These are phyloP conservation scores for Melampsora medusae DNA, from an alignment of 1,284 basidiomycete genomes.

Conservation along the genomic window DNA sequence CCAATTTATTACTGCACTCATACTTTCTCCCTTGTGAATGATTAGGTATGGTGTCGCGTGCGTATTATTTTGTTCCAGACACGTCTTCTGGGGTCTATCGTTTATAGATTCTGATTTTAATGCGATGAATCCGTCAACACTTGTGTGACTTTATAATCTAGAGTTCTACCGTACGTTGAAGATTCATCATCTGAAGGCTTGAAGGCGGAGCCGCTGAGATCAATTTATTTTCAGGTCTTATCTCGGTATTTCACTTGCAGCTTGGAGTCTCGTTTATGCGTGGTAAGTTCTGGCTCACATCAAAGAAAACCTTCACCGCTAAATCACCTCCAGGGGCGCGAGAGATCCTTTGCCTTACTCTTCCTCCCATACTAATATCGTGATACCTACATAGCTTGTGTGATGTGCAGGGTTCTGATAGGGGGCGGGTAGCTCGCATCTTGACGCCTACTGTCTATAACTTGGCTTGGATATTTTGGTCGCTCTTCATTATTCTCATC, in stretches of 20 bases:
- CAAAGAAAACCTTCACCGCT: background rate
- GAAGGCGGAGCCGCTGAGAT: no score
- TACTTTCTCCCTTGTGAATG: background rate
- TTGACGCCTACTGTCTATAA: background rate
- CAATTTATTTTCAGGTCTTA: background rate
- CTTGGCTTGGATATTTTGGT: background rate
- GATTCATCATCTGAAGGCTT: no score
- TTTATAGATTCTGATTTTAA: background rate
- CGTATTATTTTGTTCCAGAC: background rate
- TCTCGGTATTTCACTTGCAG: background rate
- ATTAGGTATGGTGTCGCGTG: slow-evolving; percentile 2
- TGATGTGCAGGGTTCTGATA: background rate
- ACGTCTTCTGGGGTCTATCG: background rate
- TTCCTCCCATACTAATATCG: background rate
- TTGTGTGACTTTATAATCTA: background rate
- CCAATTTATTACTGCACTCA: background rate
- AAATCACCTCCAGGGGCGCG: background rate
- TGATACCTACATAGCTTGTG: background rate
- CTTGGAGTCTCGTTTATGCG: background rate
- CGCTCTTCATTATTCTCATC: background rate
- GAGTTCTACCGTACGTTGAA: background rate
- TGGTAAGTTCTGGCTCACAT: background rate
- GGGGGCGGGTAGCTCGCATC: background rate
- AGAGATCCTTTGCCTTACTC: background rate
- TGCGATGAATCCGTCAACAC: background rate